phyloP scores from a whole-genome alignment of 805 yeast species.

The Kluyveromyces aestuarii region DNA sequence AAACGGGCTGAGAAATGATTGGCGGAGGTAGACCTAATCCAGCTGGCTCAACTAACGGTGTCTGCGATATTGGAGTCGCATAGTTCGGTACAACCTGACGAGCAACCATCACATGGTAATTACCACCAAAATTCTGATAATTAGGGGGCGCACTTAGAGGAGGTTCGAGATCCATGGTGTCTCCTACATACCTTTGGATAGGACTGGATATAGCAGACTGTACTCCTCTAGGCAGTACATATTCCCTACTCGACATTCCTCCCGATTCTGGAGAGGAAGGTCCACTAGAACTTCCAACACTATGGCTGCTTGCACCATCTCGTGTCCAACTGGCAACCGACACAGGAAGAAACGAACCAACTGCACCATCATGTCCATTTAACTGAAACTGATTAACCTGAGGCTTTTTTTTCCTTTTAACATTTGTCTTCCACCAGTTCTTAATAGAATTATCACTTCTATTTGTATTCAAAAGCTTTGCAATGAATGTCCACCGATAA shows the following conservation, averaged over 20 bases:
- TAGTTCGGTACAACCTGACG: neutral
- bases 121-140: neutral
- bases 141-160: neutral
- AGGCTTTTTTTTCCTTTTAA: constrained; percentile 55
- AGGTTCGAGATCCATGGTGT: neutral
- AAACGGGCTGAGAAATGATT: neutral
- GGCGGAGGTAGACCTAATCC: neutral
- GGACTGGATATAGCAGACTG: neutral
- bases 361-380: neutral
- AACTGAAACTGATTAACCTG: neutral
- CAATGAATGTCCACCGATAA: constrained; percentile 89
- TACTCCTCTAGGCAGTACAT: neutral
- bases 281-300: neutral
- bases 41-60: neutral
- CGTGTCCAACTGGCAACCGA: neutral
- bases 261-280: neutral
- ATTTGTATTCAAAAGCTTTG: constrained; percentile 70
- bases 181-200: neutral
- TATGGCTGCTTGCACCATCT: neutral
- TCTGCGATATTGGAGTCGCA: neutral
- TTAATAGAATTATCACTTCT: constrained; percentile 51
- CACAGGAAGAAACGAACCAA: neutral
- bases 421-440: constrained; percentile 97
- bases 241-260: neutral
- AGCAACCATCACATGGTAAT: neutral